Percentiles rank a stretch among this genome's conserved stretches.
phyloP scores from a whole-genome alignment of 1,284 basidiomycete genomes.

The Pholiota adiposa region DNA sequence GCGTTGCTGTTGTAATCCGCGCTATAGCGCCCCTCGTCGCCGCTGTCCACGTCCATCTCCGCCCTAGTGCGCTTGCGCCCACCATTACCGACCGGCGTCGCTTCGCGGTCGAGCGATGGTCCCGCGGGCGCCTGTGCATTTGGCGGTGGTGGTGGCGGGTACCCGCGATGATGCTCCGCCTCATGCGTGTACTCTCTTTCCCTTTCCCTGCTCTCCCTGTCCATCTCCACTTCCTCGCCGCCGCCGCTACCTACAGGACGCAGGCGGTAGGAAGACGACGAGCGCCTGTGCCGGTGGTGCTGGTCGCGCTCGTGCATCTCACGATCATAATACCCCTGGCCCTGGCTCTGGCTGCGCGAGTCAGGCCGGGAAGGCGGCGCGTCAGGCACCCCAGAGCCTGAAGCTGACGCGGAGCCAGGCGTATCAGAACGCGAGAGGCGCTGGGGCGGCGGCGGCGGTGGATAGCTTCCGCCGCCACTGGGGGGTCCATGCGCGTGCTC shows the following conservation, averaged over 20 bases:
- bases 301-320: not conserved
- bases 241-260: conserved; percentile 33
- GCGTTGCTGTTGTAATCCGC: no score
- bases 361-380: conserved; percentile 53
- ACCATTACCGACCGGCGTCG: conserved; percentile 29
- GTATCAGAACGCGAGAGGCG: conserved; percentile 56
- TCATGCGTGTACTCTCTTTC: not conserved
- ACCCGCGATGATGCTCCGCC: not conserved
- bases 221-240: conserved; percentile 46
- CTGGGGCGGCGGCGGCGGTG: conserved; percentile 23
- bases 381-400: conserved; percentile 44
- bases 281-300: conserved; percentile 26
- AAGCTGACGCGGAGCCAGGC: conserved; percentile 51
- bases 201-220: not conserved
- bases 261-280: conserved; percentile 44
- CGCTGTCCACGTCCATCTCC: conserved; percentile 65
- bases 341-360: conserved; percentile 35
- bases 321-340: conserved; percentile 39
- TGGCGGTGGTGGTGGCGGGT: not conserved
- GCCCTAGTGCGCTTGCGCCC: conserved; percentile 57
- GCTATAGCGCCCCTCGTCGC: conserved; percentile 35
- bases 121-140: not conserved
- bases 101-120: not conserved
- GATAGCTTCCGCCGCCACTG: not conserved
- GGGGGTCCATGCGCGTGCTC: conserved; percentile 31